Evolutionary conservation across 106 monocot genomes (phyloP).

Genomic region (Chionographis japonica): DNA sequence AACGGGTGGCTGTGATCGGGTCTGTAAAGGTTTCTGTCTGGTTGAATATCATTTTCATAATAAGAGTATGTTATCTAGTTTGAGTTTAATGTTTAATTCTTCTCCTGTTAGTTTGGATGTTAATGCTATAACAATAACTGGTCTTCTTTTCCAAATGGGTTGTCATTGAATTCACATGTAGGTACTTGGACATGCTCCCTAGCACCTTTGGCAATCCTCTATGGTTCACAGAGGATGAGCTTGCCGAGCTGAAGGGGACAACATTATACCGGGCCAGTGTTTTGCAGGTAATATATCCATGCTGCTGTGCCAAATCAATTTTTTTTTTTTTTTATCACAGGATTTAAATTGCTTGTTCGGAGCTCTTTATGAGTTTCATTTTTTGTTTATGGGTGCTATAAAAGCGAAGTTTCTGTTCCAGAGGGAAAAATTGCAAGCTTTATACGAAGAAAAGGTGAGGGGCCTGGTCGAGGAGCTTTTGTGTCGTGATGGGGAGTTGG

Average conservation of each 20-base stretch:
- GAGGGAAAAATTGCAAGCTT: slow-evolving; percentile 54
- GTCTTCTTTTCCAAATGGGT: too few relatives aligned
- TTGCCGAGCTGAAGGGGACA: slow-evolving; percentile 82
- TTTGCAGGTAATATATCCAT: slow-evolving; percentile 46
- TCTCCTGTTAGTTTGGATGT: too few relatives aligned
- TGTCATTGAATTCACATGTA: slow-evolving; percentile 7
- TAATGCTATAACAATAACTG: too few relatives aligned
- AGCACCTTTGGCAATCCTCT: slow-evolving; percentile 72
- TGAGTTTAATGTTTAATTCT: too few relatives aligned
- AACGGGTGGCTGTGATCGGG: too few relatives aligned
- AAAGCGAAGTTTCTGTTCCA: slow-evolving; percentile 15
- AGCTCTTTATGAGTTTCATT: background rate
- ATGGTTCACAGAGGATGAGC: slow-evolving; percentile 87
- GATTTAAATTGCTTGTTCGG: background rate
- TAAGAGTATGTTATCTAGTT: too few relatives aligned
- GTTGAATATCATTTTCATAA: too few relatives aligned
- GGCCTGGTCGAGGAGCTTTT: slow-evolving; percentile 68
- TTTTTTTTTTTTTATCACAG: background rate
- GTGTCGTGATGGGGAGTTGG: slow-evolving; percentile 19
- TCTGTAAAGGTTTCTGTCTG: too few relatives aligned
- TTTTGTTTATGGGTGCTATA: background rate
- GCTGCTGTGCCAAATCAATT: background rate
- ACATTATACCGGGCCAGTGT: slow-evolving; percentile 69
- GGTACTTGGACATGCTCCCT: slow-evolving; percentile 92
- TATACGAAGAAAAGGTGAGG: slow-evolving; percentile 73